These are phyloP conservation scores for Botrytis paeoniae DNA, from an alignment of 2,329 filamentous ascomycete species.

Conservation along the genomic window DNA sequence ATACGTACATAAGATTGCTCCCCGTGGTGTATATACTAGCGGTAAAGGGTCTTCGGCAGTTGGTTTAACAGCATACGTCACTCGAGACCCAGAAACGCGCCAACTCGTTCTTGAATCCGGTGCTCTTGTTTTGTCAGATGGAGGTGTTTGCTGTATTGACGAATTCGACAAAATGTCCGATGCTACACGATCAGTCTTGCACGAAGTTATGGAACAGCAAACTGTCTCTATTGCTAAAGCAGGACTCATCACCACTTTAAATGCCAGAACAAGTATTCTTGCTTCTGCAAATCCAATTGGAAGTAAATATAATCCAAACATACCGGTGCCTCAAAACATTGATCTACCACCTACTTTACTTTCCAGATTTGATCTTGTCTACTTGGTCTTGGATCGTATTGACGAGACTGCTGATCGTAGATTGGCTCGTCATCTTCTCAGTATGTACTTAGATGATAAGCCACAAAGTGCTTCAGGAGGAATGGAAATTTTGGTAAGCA, in stretches of 20 bases:
- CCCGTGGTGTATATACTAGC: slow-evolving; percentile 76
- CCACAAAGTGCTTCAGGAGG: slow-evolving; percentile 75
- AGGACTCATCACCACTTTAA: slow-evolving; percentile 82
- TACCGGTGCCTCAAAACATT: slow-evolving; percentile 97
- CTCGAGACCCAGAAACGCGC: slow-evolving; percentile 69
- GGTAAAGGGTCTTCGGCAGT: slow-evolving; percentile 75
- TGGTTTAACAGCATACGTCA: slow-evolving; percentile 74
- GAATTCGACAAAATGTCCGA: slow-evolving; percentile 82
- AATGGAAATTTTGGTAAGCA: slow-evolving; percentile 75
- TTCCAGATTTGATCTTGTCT: slow-evolving; percentile 94
- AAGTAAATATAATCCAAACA: slow-evolving; percentile 93
- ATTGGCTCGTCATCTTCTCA: slow-evolving; percentile 86
- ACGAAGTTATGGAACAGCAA: slow-evolving; percentile 81
- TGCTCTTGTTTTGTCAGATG: slow-evolving; percentile 70
- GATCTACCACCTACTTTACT: slow-evolving; percentile 92
- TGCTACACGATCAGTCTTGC: slow-evolving; percentile 67
- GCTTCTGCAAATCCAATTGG: slow-evolving; percentile 98
- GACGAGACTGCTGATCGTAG: slow-evolving; percentile 88
- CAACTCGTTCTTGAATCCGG: slow-evolving; percentile 74
- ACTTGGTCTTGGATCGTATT: slow-evolving; percentile 89
- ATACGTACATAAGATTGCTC: slow-evolving; percentile 97
- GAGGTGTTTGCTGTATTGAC: slow-evolving; percentile 75
- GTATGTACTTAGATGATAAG: slow-evolving; percentile 94
- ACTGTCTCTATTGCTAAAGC: slow-evolving; percentile 77
- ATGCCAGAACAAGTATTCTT: slow-evolving; percentile 91